phyloP scores from a whole-genome alignment of 2,329 filamentous ascomycete genomes.

The Verticillium albo-atrum region DNA sequence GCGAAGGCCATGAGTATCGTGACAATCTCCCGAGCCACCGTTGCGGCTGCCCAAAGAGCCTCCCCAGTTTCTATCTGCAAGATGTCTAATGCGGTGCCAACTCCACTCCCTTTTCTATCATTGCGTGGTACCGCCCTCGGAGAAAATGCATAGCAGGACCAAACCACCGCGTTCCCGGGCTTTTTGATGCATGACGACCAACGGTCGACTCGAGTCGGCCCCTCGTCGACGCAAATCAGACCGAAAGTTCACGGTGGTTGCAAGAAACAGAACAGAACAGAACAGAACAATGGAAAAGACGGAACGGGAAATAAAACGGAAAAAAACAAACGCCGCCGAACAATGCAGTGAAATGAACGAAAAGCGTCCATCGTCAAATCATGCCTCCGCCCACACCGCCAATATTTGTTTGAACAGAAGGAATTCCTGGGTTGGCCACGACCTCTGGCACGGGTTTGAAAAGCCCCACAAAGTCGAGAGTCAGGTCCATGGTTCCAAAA shows the following conservation, averaged over 20 bases:
- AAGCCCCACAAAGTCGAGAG: constrained; percentile 66
- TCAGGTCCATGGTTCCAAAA: constrained; percentile 60
- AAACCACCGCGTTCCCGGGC: constrained; percentile 14
- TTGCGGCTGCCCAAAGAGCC: constrained; percentile 11
- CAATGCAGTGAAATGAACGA: constrained; percentile 20
- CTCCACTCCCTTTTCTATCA: constrained; percentile 20
- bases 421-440: constrained; percentile 36
- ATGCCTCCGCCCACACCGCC: constrained; percentile 23
- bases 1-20: constrained; percentile 14
- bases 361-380: constrained; percentile 20
- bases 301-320: constrained; percentile 3
- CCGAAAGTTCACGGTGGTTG: constrained; percentile 1
- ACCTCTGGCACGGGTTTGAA: constrained; percentile 56
- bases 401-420: constrained; percentile 37
- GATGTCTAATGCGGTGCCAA: constrained; percentile 24
- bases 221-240: constrained; percentile 3
- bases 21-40: constrained; percentile 13
- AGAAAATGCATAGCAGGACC: constrained; percentile 14
- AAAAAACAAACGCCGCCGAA: constrained; percentile 15
- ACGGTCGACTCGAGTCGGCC: neutral
- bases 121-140: constrained; percentile 14
- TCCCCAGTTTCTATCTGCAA: constrained; percentile 19
- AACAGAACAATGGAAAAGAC: constrained; percentile 9
- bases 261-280: constrained; percentile 1
- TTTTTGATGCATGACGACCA: constrained; percentile 12